Evolutionary conservation across 331 rosid species (phyloP), one percentile per base, ranked within the genome.

Genomic region (Cydonia oblonga): DNA sequence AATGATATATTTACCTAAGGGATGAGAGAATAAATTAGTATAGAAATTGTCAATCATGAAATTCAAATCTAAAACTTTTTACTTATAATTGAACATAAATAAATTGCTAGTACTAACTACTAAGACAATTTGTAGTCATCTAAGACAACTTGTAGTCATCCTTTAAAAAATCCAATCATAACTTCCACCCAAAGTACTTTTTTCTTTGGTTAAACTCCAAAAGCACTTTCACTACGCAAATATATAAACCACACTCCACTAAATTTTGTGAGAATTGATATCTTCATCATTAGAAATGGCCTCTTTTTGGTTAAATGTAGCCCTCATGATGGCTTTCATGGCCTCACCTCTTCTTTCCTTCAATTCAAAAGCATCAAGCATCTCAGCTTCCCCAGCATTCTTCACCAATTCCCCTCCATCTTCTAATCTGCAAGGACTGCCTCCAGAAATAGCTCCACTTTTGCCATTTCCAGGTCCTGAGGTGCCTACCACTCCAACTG

Each of bases 361-460:
- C 54, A 65, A 72, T 73, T 75, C 86, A 56, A 51, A 72, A 75
- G 63, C 81, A 69, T 76, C 87, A n/a, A 69, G 75, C 57, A 82
- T 76, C 75, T 78, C 84, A 2, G 71, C 88, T 63, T 82, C 90
- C 33, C 85, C 91, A 56, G 60, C 88, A 28, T 20, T 60, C 49
- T 22, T 85, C 64, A 29, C 81, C 70, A 80, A 64, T 40, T 65
- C 86, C 72, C 81, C 80, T 73, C 70, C 81, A 58, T 78, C 82
- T 69, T 82, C 90, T 67, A 81, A 89, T 72, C 71, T 78, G 67
- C 89, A 86, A 86, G 83, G 71, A 13, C 64, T 90, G 33, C 84
- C 97, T 32, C 95, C 97, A 5, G 98, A 93, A 23, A 90, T 93
- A 82, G 78, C 92, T 80, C 98, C 97, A 52, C 87, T 93, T 44